Evolutionary conservation across 441 rosid genomes (phyloP).

Genomic region (Flueggea neowawraea): DNA sequence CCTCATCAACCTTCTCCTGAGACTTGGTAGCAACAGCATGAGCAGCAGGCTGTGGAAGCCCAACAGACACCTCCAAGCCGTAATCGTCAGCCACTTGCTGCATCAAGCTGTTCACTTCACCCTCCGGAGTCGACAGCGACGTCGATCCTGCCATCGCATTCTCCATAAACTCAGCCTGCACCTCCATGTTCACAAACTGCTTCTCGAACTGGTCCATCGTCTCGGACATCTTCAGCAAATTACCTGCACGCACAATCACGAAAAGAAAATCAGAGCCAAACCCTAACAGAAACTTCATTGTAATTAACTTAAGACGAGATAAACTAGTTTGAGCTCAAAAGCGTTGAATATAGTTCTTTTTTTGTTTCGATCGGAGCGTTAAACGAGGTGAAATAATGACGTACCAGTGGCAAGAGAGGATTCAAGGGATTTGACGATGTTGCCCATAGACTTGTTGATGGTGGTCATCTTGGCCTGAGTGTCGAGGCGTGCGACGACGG

Average conservation of each 20-base stretch:
- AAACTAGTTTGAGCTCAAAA: too few relatives aligned
- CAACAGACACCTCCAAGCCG: slow-evolving; percentile 89
- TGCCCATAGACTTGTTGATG: slow-evolving; percentile 75
- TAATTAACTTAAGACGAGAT: too few relatives aligned
- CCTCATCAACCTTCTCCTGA: slow-evolving; percentile 85
- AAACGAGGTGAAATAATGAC: too few relatives aligned
- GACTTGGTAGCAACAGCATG: slow-evolving; percentile 70
- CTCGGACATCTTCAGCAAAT: slow-evolving; percentile 93
- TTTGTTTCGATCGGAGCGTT: too few relatives aligned
- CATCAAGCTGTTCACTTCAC: slow-evolving; percentile 93
- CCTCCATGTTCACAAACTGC: slow-evolving; percentile 97
- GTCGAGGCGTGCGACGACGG: slow-evolving; percentile 86
- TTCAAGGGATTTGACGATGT: slow-evolving; percentile 90
- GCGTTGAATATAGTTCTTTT: too few relatives aligned
- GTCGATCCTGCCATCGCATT: slow-evolving; percentile 96
- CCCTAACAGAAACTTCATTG: too few relatives aligned
- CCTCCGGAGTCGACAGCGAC: slow-evolving; percentile 88
- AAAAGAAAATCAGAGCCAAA: background rate
- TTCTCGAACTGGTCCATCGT: slow-evolving; percentile 93
- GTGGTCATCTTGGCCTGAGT: slow-evolving; percentile 95
- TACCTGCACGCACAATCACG: slow-evolving; percentile 37
- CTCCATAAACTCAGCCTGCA: slow-evolving; percentile 97
- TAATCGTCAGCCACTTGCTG: slow-evolving; percentile 94
- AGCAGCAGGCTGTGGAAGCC: slow-evolving; percentile 86
- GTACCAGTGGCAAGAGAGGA: slow-evolving; percentile 78